These are phyloP conservation scores for Drosera capensis DNA, from an alignment of 148 eudicot species.

Conservation along the genomic window DNA sequence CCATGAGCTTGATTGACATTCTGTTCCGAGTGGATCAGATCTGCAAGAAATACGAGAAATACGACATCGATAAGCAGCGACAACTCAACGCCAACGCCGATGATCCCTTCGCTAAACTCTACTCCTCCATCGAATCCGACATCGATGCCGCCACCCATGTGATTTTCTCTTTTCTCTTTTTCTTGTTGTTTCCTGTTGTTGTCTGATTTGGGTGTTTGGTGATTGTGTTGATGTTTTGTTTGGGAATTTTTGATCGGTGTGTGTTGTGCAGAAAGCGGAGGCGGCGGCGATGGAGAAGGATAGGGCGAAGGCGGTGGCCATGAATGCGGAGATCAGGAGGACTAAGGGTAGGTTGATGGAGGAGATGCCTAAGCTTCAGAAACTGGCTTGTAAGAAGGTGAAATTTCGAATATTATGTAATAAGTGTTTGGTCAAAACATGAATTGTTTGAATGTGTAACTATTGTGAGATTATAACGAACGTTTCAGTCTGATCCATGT, in stretches of 20 bases:
- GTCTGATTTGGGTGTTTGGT: neutral
- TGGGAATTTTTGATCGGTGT: neutral
- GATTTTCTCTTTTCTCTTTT: neutral
- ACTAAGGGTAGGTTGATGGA: conserved; percentile 34
- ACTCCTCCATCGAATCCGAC: conserved; percentile 56
- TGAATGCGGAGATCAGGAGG: conserved; percentile 80
- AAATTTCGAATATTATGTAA: too few relatives aligned
- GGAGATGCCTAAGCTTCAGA: conserved; percentile 42
- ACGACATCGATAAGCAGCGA: conserved; percentile 60
- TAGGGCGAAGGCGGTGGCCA: conserved; percentile 56
- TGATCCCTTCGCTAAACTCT: conserved; percentile 72
- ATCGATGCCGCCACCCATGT: conserved; percentile 57
- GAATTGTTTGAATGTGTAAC: too few relatives aligned
- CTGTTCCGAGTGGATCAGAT: conserved; percentile 68
- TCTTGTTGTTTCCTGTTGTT: neutral
- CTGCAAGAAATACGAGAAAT: conserved; percentile 86
- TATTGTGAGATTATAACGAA: too few relatives aligned
- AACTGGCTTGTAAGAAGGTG: conserved; percentile 83
- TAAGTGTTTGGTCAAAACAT: too few relatives aligned
- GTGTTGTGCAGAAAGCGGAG: conserved; percentile 56
- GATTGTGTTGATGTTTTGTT: neutral
- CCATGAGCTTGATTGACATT: conserved; percentile 52
- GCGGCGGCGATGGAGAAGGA: conserved; percentile 47
- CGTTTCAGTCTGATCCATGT: too few relatives aligned
- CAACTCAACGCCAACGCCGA: conserved; percentile 51